A percentile compares a stretch with the other conserved stretches of the same genome.
phyloP scores from a whole-genome alignment of 306 rosid genomes.

The Trifolium pratense region DNA sequence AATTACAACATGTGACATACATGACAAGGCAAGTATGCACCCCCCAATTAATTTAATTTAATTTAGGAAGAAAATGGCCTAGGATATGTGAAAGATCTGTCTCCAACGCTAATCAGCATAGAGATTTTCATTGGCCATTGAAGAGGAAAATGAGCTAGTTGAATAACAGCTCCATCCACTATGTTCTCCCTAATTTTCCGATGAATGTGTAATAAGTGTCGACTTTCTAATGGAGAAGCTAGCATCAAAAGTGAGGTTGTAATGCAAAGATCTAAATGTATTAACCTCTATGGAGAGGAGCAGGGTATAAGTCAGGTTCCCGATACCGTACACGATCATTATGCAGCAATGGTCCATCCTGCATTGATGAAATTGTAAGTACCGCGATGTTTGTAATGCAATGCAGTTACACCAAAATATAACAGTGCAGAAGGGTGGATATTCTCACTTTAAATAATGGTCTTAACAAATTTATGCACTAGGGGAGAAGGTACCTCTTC shows the following conservation, averaged over 20 bases:
- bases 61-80: conserved; percentile 3
- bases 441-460: too few relatives aligned
- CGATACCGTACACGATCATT: conserved; percentile 66
- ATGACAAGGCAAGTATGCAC: conserved; percentile 8
- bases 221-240: conserved; percentile 17
- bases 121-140: conserved; percentile 17
- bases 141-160: conserved; percentile 17
- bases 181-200: conserved; percentile 14
- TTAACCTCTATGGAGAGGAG: conserved; percentile 88
- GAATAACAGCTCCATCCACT: conserved; percentile 18
- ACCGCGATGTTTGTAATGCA: conserved; percentile 1
- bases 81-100: not conserved
- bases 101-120: conserved; percentile 12
- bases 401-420: not conserved
- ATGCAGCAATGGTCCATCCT: conserved; percentile 85
- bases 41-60: not conserved
- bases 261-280: conserved; percentile 35
- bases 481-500: conserved; percentile 65
- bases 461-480: not conserved
- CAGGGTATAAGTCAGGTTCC: conserved; percentile 69
- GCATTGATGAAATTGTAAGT: conserved; percentile 27
- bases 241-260: conserved; percentile 34
- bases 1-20: conserved; percentile 32
- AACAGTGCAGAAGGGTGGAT: not conserved
- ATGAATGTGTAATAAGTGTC: conserved; percentile 7